phyloP scores from a whole-genome alignment of 106 monocot genomes.

The Platanthera guangdongensis region DNA sequence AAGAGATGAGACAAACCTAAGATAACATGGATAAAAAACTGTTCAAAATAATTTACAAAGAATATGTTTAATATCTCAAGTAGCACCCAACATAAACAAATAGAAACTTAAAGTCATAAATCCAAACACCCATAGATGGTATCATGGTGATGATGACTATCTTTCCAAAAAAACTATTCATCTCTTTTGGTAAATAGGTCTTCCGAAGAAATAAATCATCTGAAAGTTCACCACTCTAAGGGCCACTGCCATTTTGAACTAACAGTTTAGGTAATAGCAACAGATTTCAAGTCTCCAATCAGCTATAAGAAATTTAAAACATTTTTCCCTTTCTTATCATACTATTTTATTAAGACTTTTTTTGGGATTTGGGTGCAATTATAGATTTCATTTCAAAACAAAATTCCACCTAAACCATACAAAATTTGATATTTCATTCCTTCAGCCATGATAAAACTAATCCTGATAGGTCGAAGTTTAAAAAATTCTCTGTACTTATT shows the following conservation, averaged over 20 bases:
- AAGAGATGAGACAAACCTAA: too few species aligned
- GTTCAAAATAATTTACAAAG: too few species aligned
- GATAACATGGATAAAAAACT: too few species aligned
- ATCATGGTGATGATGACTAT: too few species aligned
- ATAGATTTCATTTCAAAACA: not conserved
- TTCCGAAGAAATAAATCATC: not conserved
- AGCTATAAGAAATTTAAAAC: not conserved
- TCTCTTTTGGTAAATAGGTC: not conserved
- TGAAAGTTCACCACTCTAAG: not conserved
- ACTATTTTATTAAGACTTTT: not conserved
- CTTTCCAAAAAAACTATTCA: too few species aligned
- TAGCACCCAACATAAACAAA: too few species aligned
- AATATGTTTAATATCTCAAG: too few species aligned
- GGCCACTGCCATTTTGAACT: not conserved
- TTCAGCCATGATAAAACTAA: not conserved
- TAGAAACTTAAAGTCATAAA: too few species aligned
- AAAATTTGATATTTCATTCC: not conserved
- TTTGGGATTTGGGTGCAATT: not conserved
- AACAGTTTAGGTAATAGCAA: not conserved
- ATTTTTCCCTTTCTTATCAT: not conserved
- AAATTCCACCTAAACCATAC: not conserved
- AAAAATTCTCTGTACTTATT: too few species aligned
- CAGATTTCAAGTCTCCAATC: not conserved
- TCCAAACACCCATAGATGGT: too few species aligned
- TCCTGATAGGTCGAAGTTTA: not conserved